Evolutionary conservation across 148 eudicot species (phyloP).

Genomic region (Nepenthes gracilis): DNA sequence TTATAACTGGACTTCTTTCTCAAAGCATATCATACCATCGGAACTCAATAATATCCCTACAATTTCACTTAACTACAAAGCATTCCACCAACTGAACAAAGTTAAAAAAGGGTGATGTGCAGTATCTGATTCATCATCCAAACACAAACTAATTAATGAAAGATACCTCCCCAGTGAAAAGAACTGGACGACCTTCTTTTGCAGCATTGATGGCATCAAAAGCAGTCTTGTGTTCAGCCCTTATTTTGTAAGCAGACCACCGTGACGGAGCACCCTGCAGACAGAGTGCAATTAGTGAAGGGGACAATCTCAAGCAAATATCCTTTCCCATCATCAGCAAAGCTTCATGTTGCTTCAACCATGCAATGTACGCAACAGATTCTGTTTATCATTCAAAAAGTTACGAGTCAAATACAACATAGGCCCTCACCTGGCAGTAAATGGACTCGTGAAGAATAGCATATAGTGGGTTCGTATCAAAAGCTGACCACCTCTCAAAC

Average conservation of each 20-base stretch:
- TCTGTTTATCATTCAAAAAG: neutral
- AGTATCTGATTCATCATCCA: neutral
- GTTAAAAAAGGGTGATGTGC: neutral
- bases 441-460: constrained; percentile 81
- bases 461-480: constrained; percentile 75
- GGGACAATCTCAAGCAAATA: neutral
- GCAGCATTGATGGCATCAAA: constrained; percentile 91
- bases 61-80: neutral
- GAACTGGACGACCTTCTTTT: constrained; percentile 68
- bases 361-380: too few relatives aligned
- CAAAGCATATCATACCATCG: too few relatives aligned
- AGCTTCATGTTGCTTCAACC: too few relatives aligned
- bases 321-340: neutral
- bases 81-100: neutral
- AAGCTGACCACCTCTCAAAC: constrained; percentile 69
- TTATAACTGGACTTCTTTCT: too few relatives aligned
- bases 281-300: constrained; percentile 2
- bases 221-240: constrained; percentile 43
- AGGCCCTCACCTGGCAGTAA: constrained; percentile 68
- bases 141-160: neutral
- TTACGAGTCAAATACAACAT: neutral
- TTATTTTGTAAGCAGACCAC: constrained; percentile 84
- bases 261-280: constrained; percentile 78
- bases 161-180: constrained; percentile 85
- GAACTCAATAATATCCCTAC: neutral